Evolutionary conservation across 1,284 basidiomycete genomes (phyloP), one percentile per base, ranked within the genome.

Genomic region (Heterobasidion irregulare): DNA sequence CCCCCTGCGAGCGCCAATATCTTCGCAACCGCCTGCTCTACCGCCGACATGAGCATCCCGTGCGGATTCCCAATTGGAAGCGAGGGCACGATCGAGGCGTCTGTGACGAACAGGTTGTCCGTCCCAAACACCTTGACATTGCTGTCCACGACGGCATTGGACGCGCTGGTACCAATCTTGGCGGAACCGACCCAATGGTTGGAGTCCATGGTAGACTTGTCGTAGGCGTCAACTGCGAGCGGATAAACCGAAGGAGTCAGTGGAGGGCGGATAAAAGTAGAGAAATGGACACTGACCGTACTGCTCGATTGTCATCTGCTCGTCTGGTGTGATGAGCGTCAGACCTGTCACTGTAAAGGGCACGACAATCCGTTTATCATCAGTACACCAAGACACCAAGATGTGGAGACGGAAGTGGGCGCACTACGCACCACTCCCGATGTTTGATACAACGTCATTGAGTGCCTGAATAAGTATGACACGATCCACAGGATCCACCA

Each of bases 161-260:
- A 61, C 9, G 69, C 54, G 61, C 59, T 67, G 9, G 71, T 68
- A n/a, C 75, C 75, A 52, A 82, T 80, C 50, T 61, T 72, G 58
- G 75, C 74, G 32, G 79, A 75, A 8, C 79, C 81, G 12, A 79
- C 74, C 79, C 79, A 82, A 64, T 84, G 80, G 63, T 83, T 82
- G 6, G 79, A 82, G 63, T 78, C 72, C 68, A 81, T 69, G 15
- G 68, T 62, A 54, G 75, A 75, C 6, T 72, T 67, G 58, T 72
- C 70, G 62, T 82, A 83, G 50, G 66, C 70, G 58, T 80, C 71
- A 18, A 81, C 77, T 79, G 54, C 26, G 47, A 18, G 16, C 15
- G 19, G 50, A 54, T 57, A 26, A 15, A 44, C 43, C 34, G 43
- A 45, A 48, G 35, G 46, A 19, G 34, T 49, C 47, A 50, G 52